Evolutionary conservation across 192 early-diverging fungal genomes (phyloP).

Genomic region (Spinellus fusiger): DNA sequence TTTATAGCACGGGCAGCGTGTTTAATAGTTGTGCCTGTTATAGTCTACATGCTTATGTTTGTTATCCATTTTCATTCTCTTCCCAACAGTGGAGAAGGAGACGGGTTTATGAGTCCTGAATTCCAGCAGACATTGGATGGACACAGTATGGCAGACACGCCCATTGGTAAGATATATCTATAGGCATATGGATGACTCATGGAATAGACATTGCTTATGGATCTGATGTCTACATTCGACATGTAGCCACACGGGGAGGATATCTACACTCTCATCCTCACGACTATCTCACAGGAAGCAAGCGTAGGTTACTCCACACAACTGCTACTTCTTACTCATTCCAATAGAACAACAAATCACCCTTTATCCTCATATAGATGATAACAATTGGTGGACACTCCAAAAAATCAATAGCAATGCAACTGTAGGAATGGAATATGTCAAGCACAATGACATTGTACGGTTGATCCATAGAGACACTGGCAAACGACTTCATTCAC

Average conservation of each 20-base stretch:
- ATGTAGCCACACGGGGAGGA: constrained; percentile 70
- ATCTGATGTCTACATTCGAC: constrained; percentile 61
- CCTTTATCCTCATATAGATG: constrained; percentile 77
- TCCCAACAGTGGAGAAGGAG: constrained; percentile 78
- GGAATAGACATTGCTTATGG: constrained; percentile 70
- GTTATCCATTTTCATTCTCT: constrained; percentile 87
- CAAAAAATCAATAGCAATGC: constrained; percentile 36
- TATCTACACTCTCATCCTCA: constrained; percentile 76
- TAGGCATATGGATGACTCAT: no score
- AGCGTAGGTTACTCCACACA: constrained; percentile 41
- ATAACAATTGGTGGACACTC: constrained; percentile 82
- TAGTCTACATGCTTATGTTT: constrained; percentile 84
- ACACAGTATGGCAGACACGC: constrained; percentile 50
- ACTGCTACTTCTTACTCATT: constrained; percentile 7
- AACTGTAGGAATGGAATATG: constrained; percentile 46
- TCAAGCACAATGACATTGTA: constrained; percentile 71
- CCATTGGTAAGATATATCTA: constrained; percentile 53
- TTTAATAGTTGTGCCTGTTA: constrained; percentile 79
- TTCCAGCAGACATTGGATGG: constrained; percentile 87
- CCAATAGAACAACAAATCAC: constrained; percentile 73
- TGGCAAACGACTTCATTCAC: constrained; percentile 61
- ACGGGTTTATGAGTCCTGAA: constrained; percentile 91
- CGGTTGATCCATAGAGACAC: constrained; percentile 63
- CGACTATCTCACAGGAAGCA: constrained; percentile 71
- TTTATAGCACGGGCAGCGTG: constrained; percentile 82